Evolutionary conservation across 768 basidiomycete species (phyloP), one percentile per base, ranked within the genome.

Genomic region (Leccinum fibrillosum): DNA sequence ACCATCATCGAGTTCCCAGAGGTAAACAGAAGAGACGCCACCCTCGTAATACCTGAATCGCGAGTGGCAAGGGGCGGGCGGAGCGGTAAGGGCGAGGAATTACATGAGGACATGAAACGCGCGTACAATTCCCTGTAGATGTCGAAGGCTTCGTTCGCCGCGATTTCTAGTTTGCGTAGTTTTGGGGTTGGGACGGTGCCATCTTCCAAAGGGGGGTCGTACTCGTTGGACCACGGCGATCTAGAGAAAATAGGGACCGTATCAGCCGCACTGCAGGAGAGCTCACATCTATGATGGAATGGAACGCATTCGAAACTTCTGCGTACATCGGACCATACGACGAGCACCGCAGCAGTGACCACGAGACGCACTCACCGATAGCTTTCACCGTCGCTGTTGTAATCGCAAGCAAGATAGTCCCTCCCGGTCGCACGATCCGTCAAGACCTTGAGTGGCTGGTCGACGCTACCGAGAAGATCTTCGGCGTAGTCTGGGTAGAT

Each of bases 161-260:
- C 78, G 56, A 94, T 86, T 73, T 99, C 97, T 25, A 99, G 79
- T 68, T 94, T 90, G 56, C 97, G 85, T 57, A 98, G 82, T 68
- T 88, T 91, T 17, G 86, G 75, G 8, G 89, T 86, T 0, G 97
- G 97, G 2, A 84, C 77, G 4, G 95, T 94, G 2, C 93, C 96
- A 62, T 96, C 92, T 19, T 94, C 88, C 48, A 94, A 73, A 2
- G 89, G 89, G 23, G 94, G 92, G 61, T 94, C 88, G 69, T 98
- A 99, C 69, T 91, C 88, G 71, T 98, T 99, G 23, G 95, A 94
- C 95, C 96, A 98, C 8, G 97, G 97, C 2, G 97, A 99, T 67
- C 96, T 99, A 51, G 45, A 42, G 42, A 2, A 21, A 44, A 44
- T 6, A 9, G 42, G 53, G 49, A 34, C 34, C 12, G 47, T 32